A percentile compares a stretch with the other conserved stretches of the same genome.
Conservation (phyloP, 2,329 filamentous ascomycete genomes). For the Atkinsonella texensis region DNA sequence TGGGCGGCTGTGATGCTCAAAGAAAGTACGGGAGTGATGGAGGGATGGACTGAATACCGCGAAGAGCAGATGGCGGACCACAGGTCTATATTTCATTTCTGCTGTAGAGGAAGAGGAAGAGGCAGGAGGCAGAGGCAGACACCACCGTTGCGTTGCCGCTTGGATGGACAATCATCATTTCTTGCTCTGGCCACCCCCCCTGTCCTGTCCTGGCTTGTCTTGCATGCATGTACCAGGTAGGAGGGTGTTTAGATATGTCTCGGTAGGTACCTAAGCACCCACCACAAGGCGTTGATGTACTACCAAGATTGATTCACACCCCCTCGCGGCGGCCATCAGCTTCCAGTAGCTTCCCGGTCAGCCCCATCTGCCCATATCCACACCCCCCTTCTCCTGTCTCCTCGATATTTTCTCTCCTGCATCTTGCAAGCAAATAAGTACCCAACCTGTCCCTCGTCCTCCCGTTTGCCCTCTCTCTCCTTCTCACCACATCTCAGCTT, state of each 20-base stretch:
- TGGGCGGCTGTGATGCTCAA: no score
- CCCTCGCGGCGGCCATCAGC: background rate
- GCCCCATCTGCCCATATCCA: background rate
- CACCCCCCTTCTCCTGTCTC: conserved; percentile 7
- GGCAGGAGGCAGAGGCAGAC: background rate
- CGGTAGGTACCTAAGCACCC: no score
- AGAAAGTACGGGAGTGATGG: no score
- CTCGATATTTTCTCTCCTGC: conserved; percentile 9
- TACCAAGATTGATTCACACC: background rate
- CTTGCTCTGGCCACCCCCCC: background rate
- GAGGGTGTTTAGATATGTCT: no score
- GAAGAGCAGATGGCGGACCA: background rate
- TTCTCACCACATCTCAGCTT: conserved; percentile 21
- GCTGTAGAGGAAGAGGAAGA: no score
- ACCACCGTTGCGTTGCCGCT: background rate
- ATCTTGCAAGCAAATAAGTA: conserved; percentile 28
- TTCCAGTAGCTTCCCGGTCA: background rate
- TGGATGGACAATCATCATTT: background rate
- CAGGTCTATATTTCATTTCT: background rate
- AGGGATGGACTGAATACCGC: background rate
- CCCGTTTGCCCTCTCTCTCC: conserved; percentile 15
- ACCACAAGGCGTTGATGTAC: background rate
- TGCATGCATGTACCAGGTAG: no score
- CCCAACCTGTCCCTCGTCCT: conserved; percentile 21
- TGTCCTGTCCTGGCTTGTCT: background rate